phyloP scores from a whole-genome alignment of 768 basidiomycete species.

The Psilocybe azurescens region DNA sequence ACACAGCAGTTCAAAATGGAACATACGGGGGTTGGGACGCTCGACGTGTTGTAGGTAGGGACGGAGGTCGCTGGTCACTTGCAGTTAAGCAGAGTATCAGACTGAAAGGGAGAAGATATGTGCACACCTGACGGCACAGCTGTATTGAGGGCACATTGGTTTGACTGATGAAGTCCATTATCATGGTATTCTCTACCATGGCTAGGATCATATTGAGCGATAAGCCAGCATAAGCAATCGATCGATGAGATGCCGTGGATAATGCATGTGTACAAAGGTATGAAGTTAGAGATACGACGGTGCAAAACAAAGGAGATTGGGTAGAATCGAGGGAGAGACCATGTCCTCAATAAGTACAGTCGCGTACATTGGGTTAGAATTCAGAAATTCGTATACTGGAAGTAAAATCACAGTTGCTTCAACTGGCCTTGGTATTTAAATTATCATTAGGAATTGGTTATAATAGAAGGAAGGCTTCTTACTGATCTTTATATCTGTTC shows the following conservation, averaged over 20 bases:
- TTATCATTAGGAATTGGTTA: not conserved
- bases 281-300: constrained; percentile 62
- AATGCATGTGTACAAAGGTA: constrained; percentile 74
- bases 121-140: constrained; percentile 66
- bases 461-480: constrained; percentile 10
- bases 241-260: constrained; percentile 60
- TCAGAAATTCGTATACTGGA: constrained; percentile 65
- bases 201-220: constrained; percentile 57
- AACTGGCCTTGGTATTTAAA: constrained; percentile 53
- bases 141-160: constrained; percentile 47
- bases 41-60: constrained; percentile 43
- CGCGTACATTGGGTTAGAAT: constrained; percentile 53
- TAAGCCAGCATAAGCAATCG: constrained; percentile 66
- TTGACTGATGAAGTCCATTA: constrained; percentile 51
- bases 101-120: not conserved
- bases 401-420: constrained; percentile 64
- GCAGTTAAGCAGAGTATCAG: not conserved
- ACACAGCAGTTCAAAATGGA: constrained; percentile 71
- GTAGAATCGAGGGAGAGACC: constrained; percentile 23
- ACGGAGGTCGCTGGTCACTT: constrained; percentile 48
- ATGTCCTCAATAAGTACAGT: constrained; percentile 48
- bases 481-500: constrained; percentile 66
- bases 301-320: constrained; percentile 44
- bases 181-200: constrained; percentile 52
- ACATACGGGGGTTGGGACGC: constrained; percentile 53